These are phyloP conservation scores for Cudoniella acicularis DNA, from an alignment of 495 filamentous ascomycete species.

Conservation along the genomic window DNA sequence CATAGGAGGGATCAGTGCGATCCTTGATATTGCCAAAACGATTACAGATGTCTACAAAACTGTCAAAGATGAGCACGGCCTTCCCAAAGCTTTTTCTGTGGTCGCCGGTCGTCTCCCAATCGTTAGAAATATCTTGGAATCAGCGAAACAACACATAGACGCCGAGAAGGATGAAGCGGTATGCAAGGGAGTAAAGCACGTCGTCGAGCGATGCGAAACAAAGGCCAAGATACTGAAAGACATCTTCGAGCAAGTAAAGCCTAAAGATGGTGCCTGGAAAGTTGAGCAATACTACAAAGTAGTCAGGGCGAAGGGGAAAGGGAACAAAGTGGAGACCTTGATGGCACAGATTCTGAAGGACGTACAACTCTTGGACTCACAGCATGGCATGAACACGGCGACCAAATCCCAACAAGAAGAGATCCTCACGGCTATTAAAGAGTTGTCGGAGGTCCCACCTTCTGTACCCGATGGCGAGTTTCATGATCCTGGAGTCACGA, in stretches of 20 bases:
- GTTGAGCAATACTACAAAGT: conserved; percentile 16
- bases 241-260: conserved; percentile 22
- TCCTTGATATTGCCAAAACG: conserved; percentile 26
- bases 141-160: conserved; percentile 13
- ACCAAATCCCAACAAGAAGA: conserved; percentile 13
- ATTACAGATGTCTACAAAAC: conserved; percentile 26
- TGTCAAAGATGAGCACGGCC: conserved; percentile 19
- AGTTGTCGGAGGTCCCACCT: conserved; percentile 8
- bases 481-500: neutral
- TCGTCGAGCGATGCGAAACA: conserved; percentile 21
- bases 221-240: conserved; percentile 21
- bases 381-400: conserved; percentile 15
- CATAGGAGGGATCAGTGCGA: conserved; percentile 24
- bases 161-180: conserved; percentile 15
- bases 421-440: conserved; percentile 19
- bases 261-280: conserved; percentile 10
- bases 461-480: conserved; percentile 11
- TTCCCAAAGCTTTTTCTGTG: conserved; percentile 28
- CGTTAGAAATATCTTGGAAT: conserved; percentile 20
- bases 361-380: conserved; percentile 20
- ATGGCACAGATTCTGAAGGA: conserved; percentile 28
- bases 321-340: conserved; percentile 23
- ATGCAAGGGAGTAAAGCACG: conserved; percentile 17
- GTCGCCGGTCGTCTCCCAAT: conserved; percentile 26
- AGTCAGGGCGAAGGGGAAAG: conserved; percentile 22